A percentile compares a stretch with the other conserved stretches of the same genome.
Conservation (phyloP, 2,329 filamentous ascomycete genomes). For the Phialocephala subalpina region DNA sequence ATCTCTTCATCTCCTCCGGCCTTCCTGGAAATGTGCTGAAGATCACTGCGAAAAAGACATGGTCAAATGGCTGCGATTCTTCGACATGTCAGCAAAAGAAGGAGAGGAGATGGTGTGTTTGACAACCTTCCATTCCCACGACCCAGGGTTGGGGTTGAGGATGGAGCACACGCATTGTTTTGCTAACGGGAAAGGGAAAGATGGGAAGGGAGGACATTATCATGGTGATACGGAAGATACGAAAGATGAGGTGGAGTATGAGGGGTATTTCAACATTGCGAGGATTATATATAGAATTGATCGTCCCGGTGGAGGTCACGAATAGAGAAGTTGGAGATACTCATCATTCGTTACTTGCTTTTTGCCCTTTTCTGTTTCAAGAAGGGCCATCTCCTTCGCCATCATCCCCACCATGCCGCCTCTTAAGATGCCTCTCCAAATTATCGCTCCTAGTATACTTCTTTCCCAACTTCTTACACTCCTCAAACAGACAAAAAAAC, state of each 20-base stretch:
- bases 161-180: conserved; percentile 59
- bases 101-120: conserved; percentile 49
- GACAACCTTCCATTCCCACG: conserved; percentile 51
- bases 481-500: too few species aligned
- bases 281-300: conserved; percentile 51
- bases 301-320: background rate
- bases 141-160: conserved; percentile 48
- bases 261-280: conserved; percentile 55
- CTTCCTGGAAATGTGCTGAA: conserved; percentile 46
- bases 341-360: too few species aligned
- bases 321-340: background rate
- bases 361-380: too few species aligned
- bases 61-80: conserved; percentile 50
- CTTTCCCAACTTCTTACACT: too few species aligned
- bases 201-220: conserved; percentile 53
- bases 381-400: too few species aligned
- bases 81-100: conserved; percentile 41
- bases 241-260: conserved; percentile 51
- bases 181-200: conserved; percentile 39
- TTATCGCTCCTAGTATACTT: too few species aligned
- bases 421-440: too few species aligned
- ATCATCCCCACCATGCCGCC: too few species aligned
- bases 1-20: conserved; percentile 50
- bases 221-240: conserved; percentile 48
- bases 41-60: conserved; percentile 46